Conservation (phyloP, 2,329 filamentous ascomycete genomes). For the Teratosphaeria zuluensis region DNA sequence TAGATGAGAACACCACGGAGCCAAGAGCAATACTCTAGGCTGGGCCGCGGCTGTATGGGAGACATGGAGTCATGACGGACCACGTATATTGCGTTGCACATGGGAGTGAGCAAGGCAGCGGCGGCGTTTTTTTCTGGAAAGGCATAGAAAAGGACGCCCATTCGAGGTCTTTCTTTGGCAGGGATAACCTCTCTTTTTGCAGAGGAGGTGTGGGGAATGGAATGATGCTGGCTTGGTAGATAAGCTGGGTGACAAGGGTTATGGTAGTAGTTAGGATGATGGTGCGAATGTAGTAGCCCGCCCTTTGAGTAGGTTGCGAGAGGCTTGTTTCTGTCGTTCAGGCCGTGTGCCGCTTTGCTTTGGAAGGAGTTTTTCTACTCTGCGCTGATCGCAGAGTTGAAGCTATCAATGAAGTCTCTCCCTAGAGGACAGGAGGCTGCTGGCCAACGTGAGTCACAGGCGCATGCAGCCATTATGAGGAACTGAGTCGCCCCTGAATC, state of each 20-base stretch:
- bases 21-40: neutral
- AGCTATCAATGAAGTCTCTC: too few relatives aligned
- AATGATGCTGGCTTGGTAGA: neutral
- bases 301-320: slow-evolving; percentile 8
- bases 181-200: neutral
- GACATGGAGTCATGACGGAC: neutral
- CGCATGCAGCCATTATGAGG: too few relatives aligned
- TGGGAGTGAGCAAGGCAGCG: neutral
- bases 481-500: too few relatives aligned
- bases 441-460: too few relatives aligned
- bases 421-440: too few relatives aligned
- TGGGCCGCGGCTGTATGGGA: neutral
- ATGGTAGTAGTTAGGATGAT: neutral
- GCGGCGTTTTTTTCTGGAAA: neutral
- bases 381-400: too few relatives aligned
- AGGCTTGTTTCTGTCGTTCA: slow-evolving; percentile 2
- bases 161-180: neutral
- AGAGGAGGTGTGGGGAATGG: neutral
- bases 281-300: slow-evolving; percentile 2
- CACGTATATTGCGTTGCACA: neutral
- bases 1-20: neutral
- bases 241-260: neutral
- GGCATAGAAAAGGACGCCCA: neutral
- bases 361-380: neutral
- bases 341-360: neutral